phyloP scores from a whole-genome alignment of 176 grass and related monocot genomes.

The Elymus sibiricus region DNA sequence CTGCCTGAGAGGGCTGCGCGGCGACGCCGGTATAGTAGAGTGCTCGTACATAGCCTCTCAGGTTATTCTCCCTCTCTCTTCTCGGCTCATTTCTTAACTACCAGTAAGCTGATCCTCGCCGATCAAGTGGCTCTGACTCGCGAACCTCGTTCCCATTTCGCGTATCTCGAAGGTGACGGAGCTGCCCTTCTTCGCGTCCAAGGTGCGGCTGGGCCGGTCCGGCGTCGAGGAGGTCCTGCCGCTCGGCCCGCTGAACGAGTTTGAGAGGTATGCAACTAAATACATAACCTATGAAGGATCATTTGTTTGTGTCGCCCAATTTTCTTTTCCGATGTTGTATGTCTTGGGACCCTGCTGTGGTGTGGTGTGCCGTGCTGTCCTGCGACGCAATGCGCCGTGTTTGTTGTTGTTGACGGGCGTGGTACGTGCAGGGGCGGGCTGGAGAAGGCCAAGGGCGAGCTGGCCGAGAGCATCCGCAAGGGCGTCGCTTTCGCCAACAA shows the following conservation, averaged over 20 bases:
- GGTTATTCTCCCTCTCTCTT: neutral
- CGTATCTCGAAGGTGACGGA: slow-evolving; percentile 56
- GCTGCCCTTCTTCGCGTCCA: slow-evolving; percentile 83
- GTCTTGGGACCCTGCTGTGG: no score
- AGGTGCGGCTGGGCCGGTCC: slow-evolving; percentile 57
- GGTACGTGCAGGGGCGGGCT: neutral
- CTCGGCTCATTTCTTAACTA: neutral
- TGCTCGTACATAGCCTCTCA: slow-evolving; percentile 82
- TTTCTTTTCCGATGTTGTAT: no score
- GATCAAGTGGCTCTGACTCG: neutral
- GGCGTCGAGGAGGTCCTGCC: slow-evolving; percentile 78
- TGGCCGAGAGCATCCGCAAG: neutral
- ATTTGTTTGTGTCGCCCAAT: no score
- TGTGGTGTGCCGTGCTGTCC: no score
- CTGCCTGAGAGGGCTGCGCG: slow-evolving; percentile 65
- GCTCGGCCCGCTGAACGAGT: slow-evolving; percentile 74
- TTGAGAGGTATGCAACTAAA: slow-evolving; percentile 52
- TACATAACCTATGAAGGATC: no score
- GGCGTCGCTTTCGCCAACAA: neutral
- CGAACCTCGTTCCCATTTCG: neutral
- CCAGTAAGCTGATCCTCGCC: no score
- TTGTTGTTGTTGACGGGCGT: no score
- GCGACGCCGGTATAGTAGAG: slow-evolving; percentile 80
- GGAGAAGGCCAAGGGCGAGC: neutral
- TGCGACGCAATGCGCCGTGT: no score